phyloP scores from a whole-genome alignment of 1,284 basidiomycete species.

The Rhodotorula mucilaginosa region DNA sequence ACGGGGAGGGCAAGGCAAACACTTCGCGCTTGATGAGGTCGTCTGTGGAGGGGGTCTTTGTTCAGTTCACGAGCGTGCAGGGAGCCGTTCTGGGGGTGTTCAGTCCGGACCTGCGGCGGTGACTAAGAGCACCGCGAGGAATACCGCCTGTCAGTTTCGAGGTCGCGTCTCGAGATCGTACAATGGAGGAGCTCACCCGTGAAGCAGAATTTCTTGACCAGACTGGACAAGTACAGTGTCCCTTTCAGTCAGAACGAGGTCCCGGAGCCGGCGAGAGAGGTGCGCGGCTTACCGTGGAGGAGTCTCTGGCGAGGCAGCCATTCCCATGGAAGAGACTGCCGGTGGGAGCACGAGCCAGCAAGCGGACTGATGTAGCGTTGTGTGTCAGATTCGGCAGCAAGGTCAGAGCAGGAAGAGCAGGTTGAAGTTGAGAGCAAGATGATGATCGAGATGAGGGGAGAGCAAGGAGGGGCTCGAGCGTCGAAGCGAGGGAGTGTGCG shows the following conservation, averaged over 20 bases:
- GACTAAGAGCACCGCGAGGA: not conserved
- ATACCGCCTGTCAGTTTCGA: not conserved
- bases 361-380: too few relatives aligned
- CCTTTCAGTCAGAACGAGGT: too few relatives aligned
- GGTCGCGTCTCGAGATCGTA: not conserved
- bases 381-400: too few relatives aligned
- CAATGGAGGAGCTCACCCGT: conserved; percentile 3
- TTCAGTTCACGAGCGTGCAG: not conserved
- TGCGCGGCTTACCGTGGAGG: not conserved
- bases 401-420: not conserved
- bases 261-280: not conserved
- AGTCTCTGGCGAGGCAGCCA: too few relatives aligned
- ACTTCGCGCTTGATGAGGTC: conserved; percentile 42
- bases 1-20: conserved; percentile 25
- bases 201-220: conserved; percentile 1
- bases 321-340: not conserved
- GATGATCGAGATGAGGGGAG: not conserved
- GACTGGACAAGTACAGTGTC: not conserved
- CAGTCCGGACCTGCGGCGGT: conserved; percentile 5
- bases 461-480: not conserved
- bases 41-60: conserved; percentile 10
- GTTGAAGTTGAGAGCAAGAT: too few relatives aligned
- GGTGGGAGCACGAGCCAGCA: not conserved
- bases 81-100: not conserved
- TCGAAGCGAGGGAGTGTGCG: not conserved